Percentiles rank a stretch among this genome's conserved stretches.
Conservation (phyloP, 768 basidiomycete genomes). For the Boletus sp. region DNA sequence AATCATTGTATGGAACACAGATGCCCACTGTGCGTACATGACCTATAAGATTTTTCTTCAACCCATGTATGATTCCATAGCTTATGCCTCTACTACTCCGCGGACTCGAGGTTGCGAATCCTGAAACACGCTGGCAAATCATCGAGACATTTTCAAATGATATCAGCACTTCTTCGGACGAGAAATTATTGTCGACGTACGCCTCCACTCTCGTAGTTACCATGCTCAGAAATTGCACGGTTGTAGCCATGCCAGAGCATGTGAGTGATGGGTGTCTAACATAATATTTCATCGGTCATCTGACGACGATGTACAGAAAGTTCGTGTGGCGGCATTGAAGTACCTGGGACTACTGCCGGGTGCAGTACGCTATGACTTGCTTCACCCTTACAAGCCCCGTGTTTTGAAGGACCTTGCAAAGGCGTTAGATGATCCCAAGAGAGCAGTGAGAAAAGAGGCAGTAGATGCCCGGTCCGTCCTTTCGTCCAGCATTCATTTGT, state of each 20-base stretch:
- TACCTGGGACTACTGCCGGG: slow-evolving; percentile 73
- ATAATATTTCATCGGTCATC: not conserved
- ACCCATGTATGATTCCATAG: slow-evolving; percentile 38
- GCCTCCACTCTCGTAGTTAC: slow-evolving; percentile 64
- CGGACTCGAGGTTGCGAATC: slow-evolving; percentile 74
- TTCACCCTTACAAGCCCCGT: slow-evolving; percentile 73
- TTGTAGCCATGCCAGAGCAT: slow-evolving; percentile 48
- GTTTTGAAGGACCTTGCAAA: slow-evolving; percentile 74
- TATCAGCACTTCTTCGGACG: slow-evolving; percentile 53
- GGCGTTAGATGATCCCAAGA: slow-evolving; percentile 85
- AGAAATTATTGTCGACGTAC: slow-evolving; percentile 60
- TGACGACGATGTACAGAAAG: slow-evolving; percentile 45
- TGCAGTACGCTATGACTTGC: slow-evolving; percentile 73
- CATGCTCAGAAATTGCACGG: slow-evolving; percentile 65
- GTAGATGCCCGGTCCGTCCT: slow-evolving; percentile 66
- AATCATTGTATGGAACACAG: slow-evolving; percentile 65
- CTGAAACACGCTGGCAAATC: slow-evolving; percentile 70
- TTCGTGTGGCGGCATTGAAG: slow-evolving; percentile 70
- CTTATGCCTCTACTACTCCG: slow-evolving; percentile 86
- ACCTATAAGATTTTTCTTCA: not conserved
- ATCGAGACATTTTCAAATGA: slow-evolving; percentile 76
- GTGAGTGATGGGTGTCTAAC: slow-evolving; percentile 37
- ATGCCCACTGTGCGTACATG: slow-evolving; percentile 51
- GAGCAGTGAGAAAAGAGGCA: slow-evolving; percentile 79
- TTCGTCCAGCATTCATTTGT: not conserved